Conservation (phyloP, 495 filamentous ascomycete genomes). For the Clavariopsis aquatica region DNA sequence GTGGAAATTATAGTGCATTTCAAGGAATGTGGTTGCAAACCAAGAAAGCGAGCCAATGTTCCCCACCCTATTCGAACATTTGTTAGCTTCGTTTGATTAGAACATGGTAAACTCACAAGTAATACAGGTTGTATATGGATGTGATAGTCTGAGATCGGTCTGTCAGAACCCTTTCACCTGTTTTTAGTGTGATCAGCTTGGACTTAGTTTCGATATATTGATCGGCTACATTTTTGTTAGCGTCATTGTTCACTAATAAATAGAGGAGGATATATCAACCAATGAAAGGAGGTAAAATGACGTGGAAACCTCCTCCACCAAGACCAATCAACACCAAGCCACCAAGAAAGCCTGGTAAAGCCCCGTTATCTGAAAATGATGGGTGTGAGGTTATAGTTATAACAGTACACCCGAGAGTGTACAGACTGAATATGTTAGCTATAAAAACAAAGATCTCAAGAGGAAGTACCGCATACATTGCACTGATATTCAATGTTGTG, state of each 20-base stretch:
- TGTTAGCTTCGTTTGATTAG: background rate
- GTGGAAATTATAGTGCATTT: constrained; percentile 53
- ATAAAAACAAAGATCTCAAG: background rate
- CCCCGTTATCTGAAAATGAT: background rate
- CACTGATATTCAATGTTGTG: constrained; percentile 13
- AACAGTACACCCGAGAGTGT: constrained; percentile 3
- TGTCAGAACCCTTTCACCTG: constrained; percentile 58
- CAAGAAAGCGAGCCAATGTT: constrained; percentile 53
- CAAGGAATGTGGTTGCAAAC: constrained; percentile 51
- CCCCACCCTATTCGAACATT: constrained; percentile 46
- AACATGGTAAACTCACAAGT: constrained; percentile 50
- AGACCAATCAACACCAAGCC: constrained; percentile 21
- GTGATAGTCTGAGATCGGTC: constrained; percentile 63
- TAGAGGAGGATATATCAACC: background rate
- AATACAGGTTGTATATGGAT: constrained; percentile 65
- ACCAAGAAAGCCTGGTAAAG: constrained; percentile 18
- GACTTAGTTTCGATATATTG: constrained; percentile 56
- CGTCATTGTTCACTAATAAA: background rate
- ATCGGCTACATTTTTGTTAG: constrained; percentile 47
- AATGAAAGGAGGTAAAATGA: constrained; percentile 16
- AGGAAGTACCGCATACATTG: constrained; percentile 2
- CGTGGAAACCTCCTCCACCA: constrained; percentile 27
- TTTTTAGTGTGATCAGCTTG: constrained; percentile 48
- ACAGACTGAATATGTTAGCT: constrained; percentile 17
- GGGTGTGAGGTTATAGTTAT: constrained; percentile 4